Evolutionary conservation across 192 early-diverging fungal species (phyloP), one percentile per base, ranked within the genome.

Genomic region (Umbelopsis isabellina): DNA sequence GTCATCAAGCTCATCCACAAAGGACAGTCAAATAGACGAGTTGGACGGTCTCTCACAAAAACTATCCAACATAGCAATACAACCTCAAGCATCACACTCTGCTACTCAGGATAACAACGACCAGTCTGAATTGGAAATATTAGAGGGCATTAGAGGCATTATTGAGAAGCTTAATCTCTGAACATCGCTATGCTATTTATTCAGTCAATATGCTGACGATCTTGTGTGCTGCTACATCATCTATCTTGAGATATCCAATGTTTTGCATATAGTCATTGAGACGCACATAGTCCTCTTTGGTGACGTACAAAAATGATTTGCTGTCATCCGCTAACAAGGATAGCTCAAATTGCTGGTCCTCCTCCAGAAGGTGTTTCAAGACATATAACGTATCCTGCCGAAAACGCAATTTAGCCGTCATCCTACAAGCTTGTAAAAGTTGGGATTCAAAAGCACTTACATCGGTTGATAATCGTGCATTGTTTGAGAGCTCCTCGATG

Each of bases 41-140:
- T 41, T 74, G 18, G 72, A 74, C 27, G 65, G 33, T n/a, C 25
- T 74, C 7, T 55, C 72, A 10, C 12, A 66, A 35, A 67, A 74
- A 37, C 37, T 72, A 21, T 67, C 71, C 15, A n/a, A 41, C 5
- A 47, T 72, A 4, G 46, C 46, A 35, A n/a, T 72, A 21, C 33
- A 72, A 10, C 65, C 65, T 16, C 23, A 46, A 15, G 20, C 12
- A 21, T 35, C 13, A n/a, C 0, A 2, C 1, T 6, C 15, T 46
- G 23, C 44, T 23, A 22, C 21, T 20, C n/a, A 22, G 1, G 49
- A 72, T 44, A 22, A 25, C 12, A 18, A 15, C 6, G 49, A 55
- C 1, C 52, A 52, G 21, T 49, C 33, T 44, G 52, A 49, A 55
- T 21, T 41, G 10, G 18, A 58, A 8, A 27, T 70, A 21, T 22